Conservation (phyloP, 1,139 yeast species). For the Geotrichum klebahnii region DNA sequence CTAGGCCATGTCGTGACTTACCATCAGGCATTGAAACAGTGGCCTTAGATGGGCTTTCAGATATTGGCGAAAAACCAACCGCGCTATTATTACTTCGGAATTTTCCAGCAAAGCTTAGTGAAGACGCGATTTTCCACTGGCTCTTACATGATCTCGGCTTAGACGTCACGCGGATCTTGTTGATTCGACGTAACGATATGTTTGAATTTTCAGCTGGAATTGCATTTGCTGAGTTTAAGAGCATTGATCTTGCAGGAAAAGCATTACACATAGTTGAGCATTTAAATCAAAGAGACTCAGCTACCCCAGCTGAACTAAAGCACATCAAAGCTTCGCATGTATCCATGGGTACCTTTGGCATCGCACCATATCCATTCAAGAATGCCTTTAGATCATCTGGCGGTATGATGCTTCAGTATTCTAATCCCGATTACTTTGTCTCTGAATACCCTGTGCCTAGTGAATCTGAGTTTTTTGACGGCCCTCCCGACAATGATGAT, state of each 20-base stretch:
- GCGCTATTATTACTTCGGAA: conserved; percentile 17
- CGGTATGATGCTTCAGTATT: conserved; percentile 18
- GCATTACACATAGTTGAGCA: conserved; percentile 9
- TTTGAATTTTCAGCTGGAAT: conserved; percentile 16
- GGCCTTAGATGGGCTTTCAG: conserved; percentile 10
- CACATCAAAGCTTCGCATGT: conserved; percentile 15
- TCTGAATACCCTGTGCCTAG: conserved; percentile 18
- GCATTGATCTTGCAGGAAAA: conserved; percentile 9
- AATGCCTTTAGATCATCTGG: conserved; percentile 16
- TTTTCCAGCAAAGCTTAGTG: conserved; percentile 3
- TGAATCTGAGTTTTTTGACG: neutral
- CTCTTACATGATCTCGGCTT: neutral
- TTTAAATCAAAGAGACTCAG: neutral
- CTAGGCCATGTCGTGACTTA: neutral
- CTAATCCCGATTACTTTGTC: conserved; percentile 11
- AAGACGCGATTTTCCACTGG: neutral
- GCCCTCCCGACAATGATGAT: neutral
- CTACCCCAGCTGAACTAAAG: neutral
- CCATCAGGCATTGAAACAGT: conserved; percentile 10
- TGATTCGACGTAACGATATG: conserved; percentile 11
- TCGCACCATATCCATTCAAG: conserved; percentile 14
- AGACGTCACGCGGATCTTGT: conserved; percentile 8
- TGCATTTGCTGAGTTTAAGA: conserved; percentile 20
- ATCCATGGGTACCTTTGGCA: conserved; percentile 21
- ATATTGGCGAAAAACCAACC: conserved; percentile 19